These are phyloP conservation scores for Annona cherimola DNA, from an alignment of 164 flowering plant genomes.

Conservation along the genomic window DNA sequence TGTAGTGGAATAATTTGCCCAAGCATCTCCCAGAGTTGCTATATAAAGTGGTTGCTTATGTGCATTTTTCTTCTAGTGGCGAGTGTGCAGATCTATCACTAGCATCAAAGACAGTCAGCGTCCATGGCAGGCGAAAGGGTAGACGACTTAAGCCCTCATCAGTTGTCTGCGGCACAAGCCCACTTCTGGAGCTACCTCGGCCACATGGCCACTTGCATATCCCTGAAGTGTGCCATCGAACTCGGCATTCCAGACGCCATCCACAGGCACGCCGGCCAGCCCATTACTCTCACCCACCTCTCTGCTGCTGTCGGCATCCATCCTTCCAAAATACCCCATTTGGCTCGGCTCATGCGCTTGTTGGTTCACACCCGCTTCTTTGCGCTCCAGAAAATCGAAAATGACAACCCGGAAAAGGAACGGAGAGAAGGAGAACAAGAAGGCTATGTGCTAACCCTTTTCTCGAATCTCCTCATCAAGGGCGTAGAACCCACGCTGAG, in stretches of 20 bases:
- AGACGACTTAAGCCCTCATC: too few species aligned
- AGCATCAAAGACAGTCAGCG: too few species aligned
- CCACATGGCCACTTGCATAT: too few species aligned
- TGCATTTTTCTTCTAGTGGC: too few species aligned
- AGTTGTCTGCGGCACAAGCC: too few species aligned
- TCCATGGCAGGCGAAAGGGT: too few species aligned
- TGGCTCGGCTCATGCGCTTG: constrained; percentile 8
- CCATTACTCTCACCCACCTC: neutral
- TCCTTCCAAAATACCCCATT: neutral
- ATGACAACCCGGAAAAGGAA: neutral
- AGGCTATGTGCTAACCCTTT: neutral
- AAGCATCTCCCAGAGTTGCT: too few species aligned
- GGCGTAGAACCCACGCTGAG: neutral
- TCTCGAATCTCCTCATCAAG: neutral
- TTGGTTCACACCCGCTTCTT: constrained; percentile 1
- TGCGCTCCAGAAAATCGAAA: too few species aligned
- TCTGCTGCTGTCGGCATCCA: neutral
- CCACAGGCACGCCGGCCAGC: neutral
- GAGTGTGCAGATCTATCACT: too few species aligned
- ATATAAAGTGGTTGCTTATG: too few species aligned
- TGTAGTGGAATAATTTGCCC: too few species aligned
- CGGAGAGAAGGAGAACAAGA: neutral
- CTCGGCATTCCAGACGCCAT: constrained; percentile 7
- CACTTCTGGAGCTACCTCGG: too few species aligned
- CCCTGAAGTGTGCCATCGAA: neutral